Conservation (phyloP, 2,329 filamentous ascomycete species). For the Volutella citrinella region DNA sequence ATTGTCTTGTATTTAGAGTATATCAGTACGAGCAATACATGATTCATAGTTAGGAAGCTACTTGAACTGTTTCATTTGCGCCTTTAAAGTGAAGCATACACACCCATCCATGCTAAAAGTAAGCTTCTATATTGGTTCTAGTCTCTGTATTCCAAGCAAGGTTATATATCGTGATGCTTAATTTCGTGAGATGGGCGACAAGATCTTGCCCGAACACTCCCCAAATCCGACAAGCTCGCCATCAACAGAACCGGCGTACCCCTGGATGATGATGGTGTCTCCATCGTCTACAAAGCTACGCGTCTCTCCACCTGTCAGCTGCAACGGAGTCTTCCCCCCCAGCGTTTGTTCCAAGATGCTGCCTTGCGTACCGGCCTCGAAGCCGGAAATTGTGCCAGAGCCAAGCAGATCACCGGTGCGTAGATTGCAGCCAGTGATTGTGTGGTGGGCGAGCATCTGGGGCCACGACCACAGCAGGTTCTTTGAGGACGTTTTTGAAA, state of each 20-base stretch:
- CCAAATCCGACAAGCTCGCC: slow-evolving; percentile 19
- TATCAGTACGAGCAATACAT: too few relatives aligned
- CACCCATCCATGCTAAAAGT: too few relatives aligned
- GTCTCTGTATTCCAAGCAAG: too few relatives aligned
- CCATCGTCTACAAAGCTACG: slow-evolving; percentile 20
- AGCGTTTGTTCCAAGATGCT: slow-evolving; percentile 70
- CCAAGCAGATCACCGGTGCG: slow-evolving; percentile 72
- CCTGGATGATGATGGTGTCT: slow-evolving; percentile 16
- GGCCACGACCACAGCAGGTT: slow-evolving; percentile 74
- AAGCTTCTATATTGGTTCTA: too few relatives aligned
- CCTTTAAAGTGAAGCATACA: too few relatives aligned
- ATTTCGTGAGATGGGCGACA: too few relatives aligned
- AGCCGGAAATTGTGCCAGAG: slow-evolving; percentile 71
- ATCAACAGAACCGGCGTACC: slow-evolving; percentile 10
- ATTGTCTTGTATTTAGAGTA: too few relatives aligned
- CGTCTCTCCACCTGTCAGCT: slow-evolving; percentile 59
- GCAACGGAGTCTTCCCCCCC: slow-evolving; percentile 62
- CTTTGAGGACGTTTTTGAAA: slow-evolving; percentile 25
- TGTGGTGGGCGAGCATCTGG: slow-evolving; percentile 82
- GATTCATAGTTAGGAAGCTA: too few relatives aligned
- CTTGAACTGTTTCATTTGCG: too few relatives aligned
- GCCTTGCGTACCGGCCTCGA: slow-evolving; percentile 60
- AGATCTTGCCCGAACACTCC: too few relatives aligned
- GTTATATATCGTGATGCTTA: too few relatives aligned
- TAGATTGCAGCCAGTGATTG: slow-evolving; percentile 72